These are phyloP conservation scores for Conringia planisiliqua DNA, from an alignment of 345 rosid species.

Conservation along the genomic window DNA sequence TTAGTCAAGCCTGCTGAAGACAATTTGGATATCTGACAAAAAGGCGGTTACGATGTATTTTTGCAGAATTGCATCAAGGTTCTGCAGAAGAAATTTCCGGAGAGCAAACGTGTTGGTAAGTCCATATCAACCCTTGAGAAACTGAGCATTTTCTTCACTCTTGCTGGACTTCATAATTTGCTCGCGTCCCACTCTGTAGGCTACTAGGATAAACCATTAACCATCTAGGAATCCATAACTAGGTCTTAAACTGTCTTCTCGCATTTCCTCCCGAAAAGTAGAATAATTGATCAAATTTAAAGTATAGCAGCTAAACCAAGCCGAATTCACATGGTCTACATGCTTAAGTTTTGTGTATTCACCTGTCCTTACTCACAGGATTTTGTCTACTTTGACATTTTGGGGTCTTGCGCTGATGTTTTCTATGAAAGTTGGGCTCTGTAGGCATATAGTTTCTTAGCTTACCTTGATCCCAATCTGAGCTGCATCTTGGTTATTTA, in stretches of 20 bases:
- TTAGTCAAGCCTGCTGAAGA: background rate
- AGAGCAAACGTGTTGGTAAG: conserved; percentile 97
- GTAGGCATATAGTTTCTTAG: background rate
- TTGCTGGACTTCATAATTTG: background rate
- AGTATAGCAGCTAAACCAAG: background rate
- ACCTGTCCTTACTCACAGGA: background rate
- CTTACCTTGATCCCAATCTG: conserved; percentile 6
- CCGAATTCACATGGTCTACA: background rate
- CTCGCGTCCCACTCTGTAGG: background rate
- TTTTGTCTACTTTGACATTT: background rate
- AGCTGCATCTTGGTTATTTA: conserved; percentile 20
- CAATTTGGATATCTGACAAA: background rate
- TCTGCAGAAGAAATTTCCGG: conserved; percentile 76
- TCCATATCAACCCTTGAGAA: conserved; percentile 7
- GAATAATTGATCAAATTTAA: background rate
- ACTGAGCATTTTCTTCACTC: background rate
- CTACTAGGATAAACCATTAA: background rate
- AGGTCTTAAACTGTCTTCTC: background rate
- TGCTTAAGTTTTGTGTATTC: background rate
- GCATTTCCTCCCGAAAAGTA: background rate
- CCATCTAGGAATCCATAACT: background rate
- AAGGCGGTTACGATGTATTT: background rate
- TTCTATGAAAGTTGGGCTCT: conserved; percentile 7
- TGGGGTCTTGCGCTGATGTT: background rate
- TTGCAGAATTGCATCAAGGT: conserved; percentile 80